Base-by-base conservation (phyloP, 306 rosid species). In the Inga oerstediana region DNA sequence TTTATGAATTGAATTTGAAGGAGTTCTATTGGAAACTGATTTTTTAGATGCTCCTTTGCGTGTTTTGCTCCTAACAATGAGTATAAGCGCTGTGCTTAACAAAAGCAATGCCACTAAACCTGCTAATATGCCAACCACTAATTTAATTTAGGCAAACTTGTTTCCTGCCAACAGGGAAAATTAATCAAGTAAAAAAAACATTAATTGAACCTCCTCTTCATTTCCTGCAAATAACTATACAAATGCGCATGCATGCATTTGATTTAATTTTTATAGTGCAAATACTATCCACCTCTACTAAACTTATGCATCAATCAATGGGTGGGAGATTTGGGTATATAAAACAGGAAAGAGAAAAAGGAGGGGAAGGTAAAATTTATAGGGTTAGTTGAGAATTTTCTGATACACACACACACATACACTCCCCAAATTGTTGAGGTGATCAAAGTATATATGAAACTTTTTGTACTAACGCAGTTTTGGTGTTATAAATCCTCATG, bases 91-190 rank as follows among this genome's bases (percentile, higher is more conserved):
- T 24, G 82, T 27, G 72, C 82, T 68, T 10, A 88, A 11, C 44
- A 89, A 87, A 87, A 93, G 77, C 24, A 92, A n/a, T 39, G 43
- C 43, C 52, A 92, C 34, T 81, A 89, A 88, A 66, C 78, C 79
- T 72, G 79, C 83, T 56, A 88, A 56, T 78, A 88, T 43, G 49
- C 88, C 91, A 35, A 85, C 44, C 30, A 89, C 78, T 56, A 71
- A 75, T 58, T 32, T 82, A 92, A 84, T 72, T 24, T 73, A 70
- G 37, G 68, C 86, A 75, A 51, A 87, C 80, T 13, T 84, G 17
- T 56, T 61, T 58, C 77, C 91, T 89, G 92, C 75, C 62, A 82
- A 81, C 69, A 71, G 82, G 49, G 65, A 34, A 82, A 54, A 58
- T 39, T 39, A 82, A 81, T 51, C 70, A 84, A 82, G 41, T 67